Evolutionary conservation across 2,329 filamentous ascomycete genomes (phyloP), one percentile per base, ranked within the genome.

Genomic region (Sporothrix pseudoabietina): DNA sequence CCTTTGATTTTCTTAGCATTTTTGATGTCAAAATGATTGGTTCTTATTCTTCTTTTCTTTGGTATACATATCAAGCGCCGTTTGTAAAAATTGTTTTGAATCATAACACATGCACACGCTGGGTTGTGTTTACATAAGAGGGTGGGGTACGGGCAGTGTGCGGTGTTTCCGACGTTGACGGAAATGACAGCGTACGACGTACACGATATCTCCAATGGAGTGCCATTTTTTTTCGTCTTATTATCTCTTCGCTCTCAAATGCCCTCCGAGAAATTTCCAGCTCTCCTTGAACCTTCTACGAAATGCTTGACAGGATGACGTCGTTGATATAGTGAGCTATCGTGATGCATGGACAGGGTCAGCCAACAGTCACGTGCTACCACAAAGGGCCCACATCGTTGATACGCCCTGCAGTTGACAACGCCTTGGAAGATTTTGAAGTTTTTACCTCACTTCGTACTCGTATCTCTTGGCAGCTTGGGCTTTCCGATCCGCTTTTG

Each of bases 331-430:
- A 5, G 26, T 65, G 59, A 41, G 26, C 30, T 44, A 35, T 55
- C 39, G n/a, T 26, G 35, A 63, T 26, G 19, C 44, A 49, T 49
- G 26, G 26, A 26, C 26, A 26, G 26, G 26, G 26, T 26, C 26
- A 26, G 26, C 26, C 26, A 26, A 4, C n/a, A 35, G 59, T 65
- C 59, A 65, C 59, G 59, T 65, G 59, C 9, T n/a, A 5, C 26
- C 19, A 44, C 26, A 8, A 63, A 22, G 35, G 59, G 59, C 59
- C 59, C 59, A 65, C 59, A 65, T 65, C 59, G 59, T 12, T 35
- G n/a, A 44, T 65, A 49, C 52, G 69, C 65, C 65, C 65, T 69
- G 26, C 26, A 8, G 44, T n/a, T 69, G 65, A 69, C 65, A 69
- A 52, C 22, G 35, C n/a, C 12, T 35, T n/a, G 12, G 3, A 19